Conservation (phyloP, 164 flowering plant genomes). For the Vitis rotundifolia region DNA sequence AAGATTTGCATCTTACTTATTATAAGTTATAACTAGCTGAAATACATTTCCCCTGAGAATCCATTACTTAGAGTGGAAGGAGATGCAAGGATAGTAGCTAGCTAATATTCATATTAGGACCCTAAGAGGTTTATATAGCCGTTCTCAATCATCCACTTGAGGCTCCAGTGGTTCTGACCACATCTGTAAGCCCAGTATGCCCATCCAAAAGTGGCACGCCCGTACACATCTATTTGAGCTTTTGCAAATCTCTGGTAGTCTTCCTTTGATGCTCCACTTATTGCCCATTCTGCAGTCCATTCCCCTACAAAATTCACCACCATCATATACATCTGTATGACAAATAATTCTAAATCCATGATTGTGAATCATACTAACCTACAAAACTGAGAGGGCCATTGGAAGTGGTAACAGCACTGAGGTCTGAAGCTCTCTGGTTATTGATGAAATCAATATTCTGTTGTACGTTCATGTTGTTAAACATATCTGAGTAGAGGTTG, state of each 20-base stretch:
- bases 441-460: constrained; percentile 24
- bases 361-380: constrained; percentile 6
- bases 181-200: constrained; percentile 23
- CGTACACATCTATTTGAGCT: constrained; percentile 22
- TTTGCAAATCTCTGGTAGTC: constrained; percentile 25
- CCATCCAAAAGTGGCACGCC: constrained; percentile 29
- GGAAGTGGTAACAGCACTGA: constrained; percentile 14
- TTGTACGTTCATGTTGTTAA: constrained; percentile 13
- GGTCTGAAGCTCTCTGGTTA: constrained; percentile 14
- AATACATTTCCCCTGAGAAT: too few relatives aligned
- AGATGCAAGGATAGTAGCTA: too few relatives aligned
- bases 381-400: constrained; percentile 27
- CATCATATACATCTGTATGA: too few relatives aligned
- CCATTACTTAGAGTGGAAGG: too few relatives aligned
- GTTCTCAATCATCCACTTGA: constrained; percentile 26
- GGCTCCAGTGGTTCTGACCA: constrained; percentile 7
- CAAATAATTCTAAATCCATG: too few relatives aligned
- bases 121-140: constrained; percentile 5
- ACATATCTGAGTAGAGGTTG: constrained; percentile 8
- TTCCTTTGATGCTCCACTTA: constrained; percentile 14
- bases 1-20: too few relatives aligned
- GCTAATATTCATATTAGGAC: not conserved
- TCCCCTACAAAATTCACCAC: constrained; percentile 19
- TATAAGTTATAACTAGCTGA: not conserved
- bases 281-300: constrained; percentile 18